Percentiles rank a stretch among this genome's conserved stretches.
These are phyloP conservation scores for Eucalyptus cladocalyx DNA, from an alignment of 345 rosid species.

Conservation along the genomic window DNA sequence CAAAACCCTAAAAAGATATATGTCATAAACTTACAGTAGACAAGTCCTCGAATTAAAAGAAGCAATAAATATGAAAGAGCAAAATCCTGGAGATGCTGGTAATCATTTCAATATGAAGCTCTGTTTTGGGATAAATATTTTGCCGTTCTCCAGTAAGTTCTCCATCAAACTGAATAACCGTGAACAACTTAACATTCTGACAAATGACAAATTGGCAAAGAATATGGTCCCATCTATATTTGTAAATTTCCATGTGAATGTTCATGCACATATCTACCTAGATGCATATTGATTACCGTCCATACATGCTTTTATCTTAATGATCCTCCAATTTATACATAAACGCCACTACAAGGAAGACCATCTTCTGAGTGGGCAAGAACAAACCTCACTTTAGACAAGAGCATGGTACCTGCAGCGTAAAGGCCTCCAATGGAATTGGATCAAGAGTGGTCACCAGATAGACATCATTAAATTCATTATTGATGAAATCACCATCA, in stretches of 20 bases:
- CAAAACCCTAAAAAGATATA: not conserved
- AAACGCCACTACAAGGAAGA: not conserved
- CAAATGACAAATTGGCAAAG: not conserved
- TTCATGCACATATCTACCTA: not conserved
- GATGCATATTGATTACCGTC: not conserved
- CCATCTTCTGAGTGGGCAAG: not conserved
- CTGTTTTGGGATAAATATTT: not conserved
- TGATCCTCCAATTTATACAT: not conserved
- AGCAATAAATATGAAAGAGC: not conserved
- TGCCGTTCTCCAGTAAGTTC: not conserved
- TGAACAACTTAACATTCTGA: not conserved
- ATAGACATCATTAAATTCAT: constrained; percentile 83
- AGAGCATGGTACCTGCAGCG: constrained; percentile 62
- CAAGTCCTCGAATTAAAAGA: not conserved
- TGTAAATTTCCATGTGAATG: not conserved
- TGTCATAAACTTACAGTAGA: not conserved
- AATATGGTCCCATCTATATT: not conserved
- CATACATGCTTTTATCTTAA: not conserved
- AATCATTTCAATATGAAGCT: not conserved
- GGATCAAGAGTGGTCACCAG: constrained; percentile 72
- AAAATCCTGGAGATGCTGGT: not conserved
- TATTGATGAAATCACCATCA: constrained; percentile 77
- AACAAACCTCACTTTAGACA: not conserved
- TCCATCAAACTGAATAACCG: not conserved
- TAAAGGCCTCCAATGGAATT: constrained; percentile 84